Evolutionary conservation across 1,284 basidiomycete species (phyloP).

Genomic region (Neotropicomus parvogracilis): DNA sequence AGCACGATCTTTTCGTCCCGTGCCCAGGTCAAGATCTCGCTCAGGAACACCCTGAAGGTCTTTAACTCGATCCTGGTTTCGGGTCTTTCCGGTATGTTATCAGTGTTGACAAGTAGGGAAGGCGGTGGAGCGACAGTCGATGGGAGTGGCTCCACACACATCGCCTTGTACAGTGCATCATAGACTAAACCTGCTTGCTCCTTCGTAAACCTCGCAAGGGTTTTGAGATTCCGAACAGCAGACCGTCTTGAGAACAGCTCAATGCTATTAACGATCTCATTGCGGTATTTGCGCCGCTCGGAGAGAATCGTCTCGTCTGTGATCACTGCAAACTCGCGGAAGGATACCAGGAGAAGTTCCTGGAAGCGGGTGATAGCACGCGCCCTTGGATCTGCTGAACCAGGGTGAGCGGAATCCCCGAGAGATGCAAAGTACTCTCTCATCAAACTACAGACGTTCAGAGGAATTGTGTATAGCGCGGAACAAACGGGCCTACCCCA

Average conservation of each 20-base stretch:
- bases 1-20: slow-evolving; percentile 90
- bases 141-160: slow-evolving; percentile 74
- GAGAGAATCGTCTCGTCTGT: slow-evolving; percentile 92
- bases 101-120: slow-evolving; percentile 50
- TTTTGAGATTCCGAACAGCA: slow-evolving; percentile 85
- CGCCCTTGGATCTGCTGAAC: slow-evolving; percentile 83
- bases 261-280: slow-evolving; percentile 90
- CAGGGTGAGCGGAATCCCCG: slow-evolving; percentile 92
- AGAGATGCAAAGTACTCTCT: slow-evolving; percentile 92
- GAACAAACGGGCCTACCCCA: slow-evolving; percentile 58
- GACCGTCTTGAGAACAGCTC: slow-evolving; percentile 96
- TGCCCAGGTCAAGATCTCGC: slow-evolving; percentile 95
- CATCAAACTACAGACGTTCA: slow-evolving; percentile 64
- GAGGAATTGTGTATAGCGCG: background rate
- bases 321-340: slow-evolving; percentile 96
- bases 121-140: slow-evolving; percentile 45
- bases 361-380: slow-evolving; percentile 98
- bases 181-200: slow-evolving; percentile 90
- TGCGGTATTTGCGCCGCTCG: slow-evolving; percentile 84
- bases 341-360: slow-evolving; percentile 92
- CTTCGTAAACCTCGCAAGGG: slow-evolving; percentile 80
- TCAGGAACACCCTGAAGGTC: slow-evolving; percentile 89
- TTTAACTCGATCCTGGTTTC: slow-evolving; percentile 86
- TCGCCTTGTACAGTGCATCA: slow-evolving; percentile 86
- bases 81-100: slow-evolving; percentile 69